Evolutionary conservation across 2,329 filamentous ascomycete genomes (phyloP), one percentile per base, ranked within the genome.

Genomic region (Fusarium nygamai): DNA sequence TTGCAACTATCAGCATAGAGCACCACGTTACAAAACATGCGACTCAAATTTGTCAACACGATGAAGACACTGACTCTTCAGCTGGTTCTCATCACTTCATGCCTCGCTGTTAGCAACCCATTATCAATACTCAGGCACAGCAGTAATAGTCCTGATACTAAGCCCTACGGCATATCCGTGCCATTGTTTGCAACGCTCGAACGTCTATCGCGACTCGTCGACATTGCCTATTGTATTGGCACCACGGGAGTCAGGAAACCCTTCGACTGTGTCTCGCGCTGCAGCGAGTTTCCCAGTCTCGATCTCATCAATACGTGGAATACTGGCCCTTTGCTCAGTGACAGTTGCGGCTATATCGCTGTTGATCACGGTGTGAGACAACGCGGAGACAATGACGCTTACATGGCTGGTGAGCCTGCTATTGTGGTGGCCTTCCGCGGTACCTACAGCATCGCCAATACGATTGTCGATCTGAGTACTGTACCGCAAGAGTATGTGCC

Each of bases 221-320:
- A 99, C 81, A 96, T 98, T 68, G 87, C 94, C 54, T 98, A 98
- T 84, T 99, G 96, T 82, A 93, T 98, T 67, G 95, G 95, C 71
- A 92, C 89, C 10, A 92, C 93, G 0, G 96, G 96, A 44, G 92
- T 99, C 70, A 87, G 88, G 57, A 91, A 92, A 75, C 96, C 96
- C 1, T 99, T 99, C 82, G 84, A 88, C 38, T 99, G 96, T 83
- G 89, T 92, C 20, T 96, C 93, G 67, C 93, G 94, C 74, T 99
- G 96, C 84, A 86, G 86, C 43, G 94, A 98, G 65, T 98, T 98
- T 72, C 90, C 93, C 3, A 86, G 88, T 7, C 91, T 98, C 75
- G 92, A 94, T 71, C 88, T 99, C 38, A 86, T 96, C 67, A 91
- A 88, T 82, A 94, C 95, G 17, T 99, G 95, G 93, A 95, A 97